phyloP scores from a whole-genome alignment of 1,284 basidiomycete genomes.

The Stygiomarasmius scandens region DNA sequence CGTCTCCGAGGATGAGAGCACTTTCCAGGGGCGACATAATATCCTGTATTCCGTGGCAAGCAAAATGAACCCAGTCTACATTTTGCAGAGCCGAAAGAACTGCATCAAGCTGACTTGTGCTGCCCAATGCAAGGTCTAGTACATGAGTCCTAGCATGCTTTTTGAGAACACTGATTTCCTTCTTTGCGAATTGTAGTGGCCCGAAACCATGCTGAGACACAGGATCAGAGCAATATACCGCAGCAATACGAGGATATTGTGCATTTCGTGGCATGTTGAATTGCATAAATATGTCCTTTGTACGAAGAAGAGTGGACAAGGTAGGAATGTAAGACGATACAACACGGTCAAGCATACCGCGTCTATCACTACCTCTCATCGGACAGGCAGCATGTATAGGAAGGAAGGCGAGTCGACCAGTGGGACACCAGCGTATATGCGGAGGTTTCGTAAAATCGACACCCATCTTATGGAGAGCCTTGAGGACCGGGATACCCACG shows the following conservation, averaged over 20 bases:
- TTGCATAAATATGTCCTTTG: neutral
- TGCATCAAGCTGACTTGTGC: too few relatives aligned
- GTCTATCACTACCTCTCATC: too few relatives aligned
- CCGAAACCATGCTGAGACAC: neutral
- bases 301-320: neutral
- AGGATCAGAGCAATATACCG: neutral
- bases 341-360: neutral
- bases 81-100: too few relatives aligned
- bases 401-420: neutral
- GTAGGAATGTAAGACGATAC: slow-evolving; percentile 3
- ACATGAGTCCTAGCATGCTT: neutral
- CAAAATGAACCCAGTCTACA: slow-evolving; percentile 3
- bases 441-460: neutral
- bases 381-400: slow-evolving; percentile 1
- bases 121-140: neutral
- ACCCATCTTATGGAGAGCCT: neutral
- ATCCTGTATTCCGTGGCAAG: neutral
- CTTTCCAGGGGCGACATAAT: neutral
- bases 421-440: slow-evolving; percentile 3
- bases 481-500: neutral
- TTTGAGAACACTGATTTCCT: too few relatives aligned
- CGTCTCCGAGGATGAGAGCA: neutral
- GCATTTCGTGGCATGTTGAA: too few relatives aligned
- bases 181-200: neutral
- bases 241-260: neutral